A percentile compares a stretch with the other conserved stretches of the same genome.
phyloP scores from a whole-genome alignment of 768 basidiomycete species.

The Russula sp. region DNA sequence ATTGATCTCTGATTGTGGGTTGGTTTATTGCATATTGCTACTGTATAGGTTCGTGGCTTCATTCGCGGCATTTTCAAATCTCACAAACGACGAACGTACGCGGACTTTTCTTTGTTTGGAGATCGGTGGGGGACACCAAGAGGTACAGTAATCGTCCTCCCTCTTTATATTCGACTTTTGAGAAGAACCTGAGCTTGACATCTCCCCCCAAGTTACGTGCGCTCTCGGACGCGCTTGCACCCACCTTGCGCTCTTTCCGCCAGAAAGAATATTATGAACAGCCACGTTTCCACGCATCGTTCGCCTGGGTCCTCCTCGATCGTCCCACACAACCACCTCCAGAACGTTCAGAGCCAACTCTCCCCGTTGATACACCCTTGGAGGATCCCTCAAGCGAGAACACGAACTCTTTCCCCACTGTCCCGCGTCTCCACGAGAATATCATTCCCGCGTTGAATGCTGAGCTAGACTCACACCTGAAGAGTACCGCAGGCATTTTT shows the following conservation, averaged over 20 bases:
- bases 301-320: conserved; percentile 80
- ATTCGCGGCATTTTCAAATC: conserved; percentile 65
- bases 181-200: conserved; percentile 10
- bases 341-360: not conserved
- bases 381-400: conserved; percentile 16
- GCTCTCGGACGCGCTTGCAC: conserved; percentile 55
- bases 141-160: conserved; percentile 47
- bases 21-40: not conserved
- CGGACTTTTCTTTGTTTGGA: conserved; percentile 79
- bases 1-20: conserved; percentile 15
- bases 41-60: conserved; percentile 71
- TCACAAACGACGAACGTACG: conserved; percentile 77
- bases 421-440: conserved; percentile 8
- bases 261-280: conserved; percentile 77
- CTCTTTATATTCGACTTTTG: not conserved
- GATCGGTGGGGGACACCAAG: conserved; percentile 76
- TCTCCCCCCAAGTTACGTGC: conserved; percentile 51
- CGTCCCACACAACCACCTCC: conserved; percentile 4
- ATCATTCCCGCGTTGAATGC: conserved; percentile 12
- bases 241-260: conserved; percentile 55
- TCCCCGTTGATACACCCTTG: not conserved
- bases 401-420: not conserved
- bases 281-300: conserved; percentile 85
- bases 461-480: conserved; percentile 8
- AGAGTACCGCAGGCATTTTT: conserved; percentile 1